These are phyloP conservation scores for Phytophthora vignae DNA, from an alignment of 352 stramenopile genomes.

Conservation along the genomic window DNA sequence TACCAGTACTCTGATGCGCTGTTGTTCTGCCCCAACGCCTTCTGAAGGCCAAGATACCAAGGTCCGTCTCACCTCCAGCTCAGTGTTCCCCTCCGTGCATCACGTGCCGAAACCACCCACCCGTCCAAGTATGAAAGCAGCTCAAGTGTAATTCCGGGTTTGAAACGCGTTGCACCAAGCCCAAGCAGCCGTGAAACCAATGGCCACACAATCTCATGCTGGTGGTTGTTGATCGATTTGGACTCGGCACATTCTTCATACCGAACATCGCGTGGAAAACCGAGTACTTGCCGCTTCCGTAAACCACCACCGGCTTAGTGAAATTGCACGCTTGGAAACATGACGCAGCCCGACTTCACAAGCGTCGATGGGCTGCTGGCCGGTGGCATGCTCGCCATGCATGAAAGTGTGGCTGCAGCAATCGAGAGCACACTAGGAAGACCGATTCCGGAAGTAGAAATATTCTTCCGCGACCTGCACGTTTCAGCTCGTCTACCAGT, in stretches of 20 bases:
- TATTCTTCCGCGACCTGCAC: slow-evolving; percentile 60
- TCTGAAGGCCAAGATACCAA: background rate
- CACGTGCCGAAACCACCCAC: too few relatives aligned
- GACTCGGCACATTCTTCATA: background rate
- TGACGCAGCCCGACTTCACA: slow-evolving; percentile 30
- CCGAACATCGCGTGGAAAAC: background rate
- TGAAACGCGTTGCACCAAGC: background rate
- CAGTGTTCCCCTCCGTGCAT: too few relatives aligned
- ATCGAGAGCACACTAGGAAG: slow-evolving; percentile 48
- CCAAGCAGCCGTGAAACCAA: background rate
- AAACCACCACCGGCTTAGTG: background rate
- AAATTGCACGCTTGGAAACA: background rate
- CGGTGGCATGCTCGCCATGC: slow-evolving; percentile 57
- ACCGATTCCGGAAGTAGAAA: slow-evolving; percentile 59
- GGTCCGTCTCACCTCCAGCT: background rate
- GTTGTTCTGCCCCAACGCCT: too few relatives aligned
- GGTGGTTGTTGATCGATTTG: background rate
- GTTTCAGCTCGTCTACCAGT: slow-evolving; percentile 41
- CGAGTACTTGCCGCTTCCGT: background rate
- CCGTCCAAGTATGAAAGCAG: background rate
- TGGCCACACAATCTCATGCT: background rate
- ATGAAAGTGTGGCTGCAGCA: slow-evolving; percentile 52
- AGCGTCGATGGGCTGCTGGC: slow-evolving; percentile 59
- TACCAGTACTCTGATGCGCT: too few relatives aligned
- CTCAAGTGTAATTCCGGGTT: background rate